Base-by-base conservation (phyloP, 768 basidiomycete species). In the Steccherinum ochraceum region DNA sequence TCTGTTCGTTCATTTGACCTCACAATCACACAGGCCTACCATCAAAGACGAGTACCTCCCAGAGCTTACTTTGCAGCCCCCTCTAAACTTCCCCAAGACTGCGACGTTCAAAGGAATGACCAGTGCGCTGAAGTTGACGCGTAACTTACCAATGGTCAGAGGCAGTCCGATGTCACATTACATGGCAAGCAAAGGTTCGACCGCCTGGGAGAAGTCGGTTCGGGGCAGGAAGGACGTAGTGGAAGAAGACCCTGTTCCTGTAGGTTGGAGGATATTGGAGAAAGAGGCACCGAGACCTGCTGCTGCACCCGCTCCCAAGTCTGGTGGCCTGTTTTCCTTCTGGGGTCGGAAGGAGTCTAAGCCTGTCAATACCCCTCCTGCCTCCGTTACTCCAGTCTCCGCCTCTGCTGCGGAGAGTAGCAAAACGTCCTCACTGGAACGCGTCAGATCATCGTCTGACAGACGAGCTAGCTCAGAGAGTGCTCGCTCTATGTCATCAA, bases 231-330 rank as follows among this genome's bases (percentile, higher is more conserved):
- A 75, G 24, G 78, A 78, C 11, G 52, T 70, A 27, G 55, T 68
- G 23, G 69, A 70, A 21, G 83, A 87, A 19, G 84, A 84, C 57
- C 64, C 74, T 35, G 55, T 81, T 5, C 86, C 82, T n/a, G 65
- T 74, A 13, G 89, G 87, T 3, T 88, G 88, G 89, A 73, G 82
- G 53, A 77, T 87, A 25, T 66, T 87, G 12, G 80, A 85, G 49
- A 80, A 80, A 53, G 73, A 77, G 23, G 62, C 67, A 39, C n/a
- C 16, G 10, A 43, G 19, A 23, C 64, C 70, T n/a, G 63, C 74
- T 40, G 48, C 65, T 51, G 46, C 55, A 2, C 77, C 77, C 19
- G 63, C 68, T 4, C 62, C 64, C n/a, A 85, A 77, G 65, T 51
- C 55, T 12, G 76, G 84, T 10, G 7, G 41, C 5, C 60, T 90